Evolutionary conservation across 2,329 filamentous ascomycete genomes (phyloP), one percentile per base, ranked within the genome.

Genomic region (Cladophialophora carrionii): DNA sequence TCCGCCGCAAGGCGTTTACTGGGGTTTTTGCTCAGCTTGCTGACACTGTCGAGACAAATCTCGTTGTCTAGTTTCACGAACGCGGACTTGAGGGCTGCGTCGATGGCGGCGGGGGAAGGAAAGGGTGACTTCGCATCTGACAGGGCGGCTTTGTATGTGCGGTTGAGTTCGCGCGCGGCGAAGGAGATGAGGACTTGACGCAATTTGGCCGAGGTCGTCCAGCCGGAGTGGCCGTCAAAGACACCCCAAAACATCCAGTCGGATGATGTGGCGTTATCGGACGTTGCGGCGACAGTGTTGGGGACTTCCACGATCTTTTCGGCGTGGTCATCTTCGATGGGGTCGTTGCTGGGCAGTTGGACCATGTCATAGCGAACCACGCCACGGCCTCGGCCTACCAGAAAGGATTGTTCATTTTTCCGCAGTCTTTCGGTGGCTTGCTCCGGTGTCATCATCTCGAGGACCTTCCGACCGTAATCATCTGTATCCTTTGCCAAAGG

Each of bases 211-310:
- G 95, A 98, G 6, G 95, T 99, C 4, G 95, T 97, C 95, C 95
- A 99, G 71, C 95, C 95, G 53, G 91, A 91, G 78, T 99, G 95
- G 0, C 95, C 95, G 75, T 99, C 95, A 77, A 98, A 99, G 20
- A 99, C 93, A 64, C 93, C 95, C 95, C 96, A 99, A 77, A 99
- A 99, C 92, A 98, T 98, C 95, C 95, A 99, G 78, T 99, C 96
- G 17, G 69, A 71, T 14, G 67, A 69, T 67, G 86, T 91, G 65
- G 83, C 87, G 75, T 84, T 79, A 72, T 84, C 80, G 12, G 52
- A 29, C 7, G 82, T 81, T 17, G 83, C 82, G 29, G 84, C 82
- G 46, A 85, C 80, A 57, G 81, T 83, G 60, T 84, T 84, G 4
- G 91, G 90, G 8, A 97, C 87, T 77, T 98, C 91, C 54, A 99